Conservation (phyloP, 345 rosid genomes). For the Boechera retrofracta region DNA sequence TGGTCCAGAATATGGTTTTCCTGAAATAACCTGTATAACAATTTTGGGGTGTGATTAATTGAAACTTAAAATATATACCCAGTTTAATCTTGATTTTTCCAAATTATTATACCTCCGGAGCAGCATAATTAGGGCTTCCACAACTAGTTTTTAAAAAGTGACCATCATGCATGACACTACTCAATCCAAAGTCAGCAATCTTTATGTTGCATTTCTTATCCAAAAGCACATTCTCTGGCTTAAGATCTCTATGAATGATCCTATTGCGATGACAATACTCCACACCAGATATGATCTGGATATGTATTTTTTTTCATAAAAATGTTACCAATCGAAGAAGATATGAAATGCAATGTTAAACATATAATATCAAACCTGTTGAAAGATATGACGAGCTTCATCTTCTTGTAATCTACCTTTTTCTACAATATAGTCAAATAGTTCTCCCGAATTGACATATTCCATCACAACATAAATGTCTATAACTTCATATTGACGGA, state of each 20-base stretch:
- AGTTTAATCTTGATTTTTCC: not conserved
- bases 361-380: slow-evolving; percentile 56
- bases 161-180: slow-evolving; percentile 87
- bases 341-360: not conserved
- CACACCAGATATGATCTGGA: slow-evolving; percentile 81
- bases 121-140: slow-evolving; percentile 97
- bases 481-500: slow-evolving; percentile 84
- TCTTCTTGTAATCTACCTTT: slow-evolving; percentile 79
- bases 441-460: slow-evolving; percentile 83
- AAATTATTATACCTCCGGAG: slow-evolving; percentile 53
- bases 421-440: slow-evolving; percentile 86
- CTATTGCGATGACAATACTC: slow-evolving; percentile 80
- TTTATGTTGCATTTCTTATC: slow-evolving; percentile 77
- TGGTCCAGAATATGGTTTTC: no score
- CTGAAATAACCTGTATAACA: slow-evolving; percentile 56
- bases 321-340: no score
- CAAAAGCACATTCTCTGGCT: slow-evolving; percentile 87
- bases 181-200: slow-evolving; percentile 91
- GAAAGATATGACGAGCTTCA: slow-evolving; percentile 79
- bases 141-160: slow-evolving; percentile 84
- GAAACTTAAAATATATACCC: not conserved
- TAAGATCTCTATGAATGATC: slow-evolving; percentile 90
- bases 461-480: slow-evolving; percentile 86
- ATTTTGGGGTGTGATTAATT: not conserved
- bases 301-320: no score